Evolutionary conservation across 148 eudicot genomes (phyloP), one percentile per base, ranked within the genome.

Genomic region (Chenopodium suecicum): DNA sequence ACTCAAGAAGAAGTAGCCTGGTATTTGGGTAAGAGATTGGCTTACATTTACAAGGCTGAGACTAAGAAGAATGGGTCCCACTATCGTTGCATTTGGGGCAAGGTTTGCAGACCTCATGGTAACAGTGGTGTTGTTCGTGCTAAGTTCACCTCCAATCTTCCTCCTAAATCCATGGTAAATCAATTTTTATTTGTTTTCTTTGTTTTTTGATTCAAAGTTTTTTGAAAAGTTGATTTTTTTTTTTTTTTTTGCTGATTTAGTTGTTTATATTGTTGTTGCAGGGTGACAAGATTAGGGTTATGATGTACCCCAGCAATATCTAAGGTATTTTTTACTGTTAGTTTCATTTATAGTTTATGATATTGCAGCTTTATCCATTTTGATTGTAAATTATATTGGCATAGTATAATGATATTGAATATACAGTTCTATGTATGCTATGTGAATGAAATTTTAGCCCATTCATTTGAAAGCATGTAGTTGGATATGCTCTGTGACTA

Each of bases 81-180:
- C 77, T 93, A 91, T 76, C 91, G 97, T 13, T 93, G 97, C 86
- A 93, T 93, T 85, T 93, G 97, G 97, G 97, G 97, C 4, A 93
- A 93, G 83, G 94, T 93, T 20, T 73, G 81, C 12, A 90, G 97
- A 83, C 94, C 97, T 78, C 97, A 93, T 44, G 97, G 97, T 77
- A 93, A 93, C 93, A 91, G 86, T 47, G 97, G 97, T 66, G 88
- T 93, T 64, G 94, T 93, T 41, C 90, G 97, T 22, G 93, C 97
- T 64, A 90, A 91, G 91, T 93, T 93, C 89, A 93, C 74, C 37
- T 90, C 94, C 58, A 93, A 93, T 73, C 93, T 93, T 17, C 97
- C 97, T 2, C 97, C 97, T 58, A 93, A 91, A 68, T 91, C 97
- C 81, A 93, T 93, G 97, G 97, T 93, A 83, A 25, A 11, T n/a